Conservation (phyloP, 768 basidiomycete genomes). For the Xanthoconium purpureum region DNA sequence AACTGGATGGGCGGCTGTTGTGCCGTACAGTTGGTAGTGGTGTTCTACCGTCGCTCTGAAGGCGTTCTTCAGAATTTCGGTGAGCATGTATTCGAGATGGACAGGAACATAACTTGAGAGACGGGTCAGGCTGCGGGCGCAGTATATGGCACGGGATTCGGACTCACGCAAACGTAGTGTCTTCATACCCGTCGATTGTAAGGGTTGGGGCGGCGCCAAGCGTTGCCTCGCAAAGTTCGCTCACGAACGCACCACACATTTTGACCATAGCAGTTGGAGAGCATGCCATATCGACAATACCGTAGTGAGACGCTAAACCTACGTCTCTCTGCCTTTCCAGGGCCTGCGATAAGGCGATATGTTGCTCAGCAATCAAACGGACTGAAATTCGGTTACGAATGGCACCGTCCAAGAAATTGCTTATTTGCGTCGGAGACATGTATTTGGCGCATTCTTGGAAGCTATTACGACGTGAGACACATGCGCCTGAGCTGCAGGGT, state of each 20-base stretch:
- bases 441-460: slow-evolving; percentile 86
- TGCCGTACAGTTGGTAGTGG: slow-evolving; percentile 45
- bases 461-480: slow-evolving; percentile 34
- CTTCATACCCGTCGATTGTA: slow-evolving; percentile 64
- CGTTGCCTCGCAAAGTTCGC: slow-evolving; percentile 80
- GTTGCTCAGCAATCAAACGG: slow-evolving; percentile 87
- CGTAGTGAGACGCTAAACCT: slow-evolving; percentile 46
- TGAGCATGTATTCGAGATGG: slow-evolving; percentile 88
- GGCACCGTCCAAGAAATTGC: slow-evolving; percentile 75
- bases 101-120: slow-evolving; percentile 74
- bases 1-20: slow-evolving; percentile 36
- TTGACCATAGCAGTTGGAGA: slow-evolving; percentile 71
- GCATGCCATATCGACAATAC: slow-evolving; percentile 71
- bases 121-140: slow-evolving; percentile 10
- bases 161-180: slow-evolving; percentile 77
- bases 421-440: slow-evolving; percentile 77
- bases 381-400: slow-evolving; percentile 87
- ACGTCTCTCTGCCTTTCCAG: slow-evolving; percentile 40
- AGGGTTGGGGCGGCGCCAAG: slow-evolving; percentile 69
- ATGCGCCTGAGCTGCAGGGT: not conserved
- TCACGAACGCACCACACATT: slow-evolving; percentile 82
- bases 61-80: slow-evolving; percentile 87
- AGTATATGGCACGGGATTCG: not conserved
- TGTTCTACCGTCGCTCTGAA: slow-evolving; percentile 87
- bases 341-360: slow-evolving; percentile 77